Evolutionary conservation across 2,329 filamentous ascomycete genomes (phyloP), one percentile per base, ranked within the genome.

Genomic region (Grosmannia huntii): DNA sequence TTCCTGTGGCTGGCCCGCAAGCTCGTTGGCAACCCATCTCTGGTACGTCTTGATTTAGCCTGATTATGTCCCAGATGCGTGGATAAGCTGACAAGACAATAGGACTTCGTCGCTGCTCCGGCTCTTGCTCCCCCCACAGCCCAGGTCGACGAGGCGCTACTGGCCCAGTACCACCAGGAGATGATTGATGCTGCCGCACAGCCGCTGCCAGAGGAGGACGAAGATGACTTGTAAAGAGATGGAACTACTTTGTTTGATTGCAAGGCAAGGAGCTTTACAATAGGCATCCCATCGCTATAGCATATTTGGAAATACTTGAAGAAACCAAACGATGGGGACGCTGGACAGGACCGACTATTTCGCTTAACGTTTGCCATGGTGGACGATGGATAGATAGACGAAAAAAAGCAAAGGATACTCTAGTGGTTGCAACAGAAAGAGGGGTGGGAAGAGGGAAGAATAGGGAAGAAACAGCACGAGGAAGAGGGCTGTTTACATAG

Each of bases 1-100:
- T 97, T 99, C 89, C 87, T 97, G 69, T 97, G 94, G 94, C 87
- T 99, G 69, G 92, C 91, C 67, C 86, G 94, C 75, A 99, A 99
- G 86, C 86, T 99, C 60, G 91, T 96, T 68, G 94, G 92, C 76
- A 97, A 97, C 83, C 81, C 89, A 69, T 75, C 78, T 70, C 77
- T 96, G 73, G 89, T 94, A 78, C 67, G 86, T 76, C 57, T 16
- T 44, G 19, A 6, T 27, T 19, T 28, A 25, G 11, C 11, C 25
- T 12, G 19, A 9, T 12, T 12, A 21, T 5, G 4, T 36, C 25
- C 11, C 12, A 25, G 19, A 14, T 52, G 21, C 12, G 21, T 12
- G 11, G 16, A 7, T 28, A 4, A 23, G 50, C 68, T 72, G 66
- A 73, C 65, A 58, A 52, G 25, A 38, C 21, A 57, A 27, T 58